These are phyloP conservation scores for Trichoderma brevicompactum DNA, from an alignment of 2,329 filamentous ascomycete genomes.

Conservation along the genomic window DNA sequence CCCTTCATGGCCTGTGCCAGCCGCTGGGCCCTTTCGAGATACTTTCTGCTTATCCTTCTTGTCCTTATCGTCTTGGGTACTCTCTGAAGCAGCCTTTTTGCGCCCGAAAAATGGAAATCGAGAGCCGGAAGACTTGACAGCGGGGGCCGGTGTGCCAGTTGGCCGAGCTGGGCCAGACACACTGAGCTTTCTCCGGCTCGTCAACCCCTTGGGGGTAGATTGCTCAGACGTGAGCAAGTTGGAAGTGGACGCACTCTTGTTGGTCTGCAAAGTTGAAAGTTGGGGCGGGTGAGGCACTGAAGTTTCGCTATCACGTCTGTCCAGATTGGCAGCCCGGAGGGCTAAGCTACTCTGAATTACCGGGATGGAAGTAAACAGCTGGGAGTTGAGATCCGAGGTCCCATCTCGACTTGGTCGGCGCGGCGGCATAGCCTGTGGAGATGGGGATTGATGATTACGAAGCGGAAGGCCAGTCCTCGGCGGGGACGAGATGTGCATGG, in stretches of 20 bases:
- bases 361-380: conserved; percentile 55
- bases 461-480: conserved; percentile 39
- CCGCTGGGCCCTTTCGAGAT: conserved; percentile 75
- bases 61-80: conserved; percentile 52
- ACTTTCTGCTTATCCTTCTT: conserved; percentile 41
- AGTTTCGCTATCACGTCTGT: conserved; percentile 52
- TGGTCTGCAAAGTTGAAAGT: conserved; percentile 42
- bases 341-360: conserved; percentile 67
- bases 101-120: conserved; percentile 80
- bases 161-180: conserved; percentile 32
- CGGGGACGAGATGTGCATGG: conserved; percentile 42
- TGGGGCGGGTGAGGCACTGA: conserved; percentile 41
- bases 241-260: conserved; percentile 41
- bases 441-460: conserved; percentile 36
- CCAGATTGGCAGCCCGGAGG: conserved; percentile 51
- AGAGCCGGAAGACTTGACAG: conserved; percentile 57
- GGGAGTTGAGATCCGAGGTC: conserved; percentile 63
- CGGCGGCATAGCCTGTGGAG: conserved; percentile 52
- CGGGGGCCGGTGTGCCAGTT: conserved; percentile 58
- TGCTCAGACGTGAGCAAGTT: conserved; percentile 37
- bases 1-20: conserved; percentile 93
- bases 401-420: conserved; percentile 70
- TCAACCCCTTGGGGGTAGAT: conserved; percentile 25
- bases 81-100: conserved; percentile 65
- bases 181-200: conserved; percentile 34